Percentiles rank a stretch among this genome's conserved stretches.
Evolutionary conservation across 352 stramenopile genomes (phyloP).

Genomic region (Pythium insidiosum): DNA sequence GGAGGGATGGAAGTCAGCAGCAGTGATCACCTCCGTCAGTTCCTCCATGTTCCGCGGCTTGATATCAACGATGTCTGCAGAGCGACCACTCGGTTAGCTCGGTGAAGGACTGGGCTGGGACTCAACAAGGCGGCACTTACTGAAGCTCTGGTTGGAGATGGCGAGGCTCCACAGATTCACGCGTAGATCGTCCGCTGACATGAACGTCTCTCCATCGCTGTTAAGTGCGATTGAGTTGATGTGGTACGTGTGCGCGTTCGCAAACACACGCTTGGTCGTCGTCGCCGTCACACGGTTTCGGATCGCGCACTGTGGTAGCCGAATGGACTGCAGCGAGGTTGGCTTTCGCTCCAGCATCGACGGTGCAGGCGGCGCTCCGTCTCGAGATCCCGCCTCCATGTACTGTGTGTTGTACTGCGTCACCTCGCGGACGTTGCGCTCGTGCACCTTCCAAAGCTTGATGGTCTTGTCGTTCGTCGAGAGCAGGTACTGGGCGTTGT

Average conservation of each 20-base stretch:
- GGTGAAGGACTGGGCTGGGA: no score
- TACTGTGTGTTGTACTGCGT: slow-evolving; percentile 61
- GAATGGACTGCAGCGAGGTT: slow-evolving; percentile 27
- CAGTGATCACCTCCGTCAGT: slow-evolving; percentile 95
- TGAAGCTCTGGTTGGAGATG: slow-evolving; percentile 87
- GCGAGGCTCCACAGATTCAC: slow-evolving; percentile 96
- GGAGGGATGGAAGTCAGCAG: slow-evolving; percentile 90
- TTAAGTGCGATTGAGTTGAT: slow-evolving; percentile 95
- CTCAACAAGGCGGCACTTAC: slow-evolving; percentile 40
- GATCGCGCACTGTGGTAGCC: slow-evolving; percentile 41
- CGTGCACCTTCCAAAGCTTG: slow-evolving; percentile 94
- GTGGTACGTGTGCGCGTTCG: slow-evolving; percentile 95
- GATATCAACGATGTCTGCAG: slow-evolving; percentile 92
- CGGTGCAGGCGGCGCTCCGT: background rate
- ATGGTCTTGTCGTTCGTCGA: slow-evolving; percentile 98
- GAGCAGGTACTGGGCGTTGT: slow-evolving; percentile 90
- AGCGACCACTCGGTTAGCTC: no score
- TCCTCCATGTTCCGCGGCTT: slow-evolving; percentile 97
- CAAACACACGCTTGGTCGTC: slow-evolving; percentile 81
- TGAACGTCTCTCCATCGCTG: slow-evolving; percentile 93
- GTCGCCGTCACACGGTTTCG: slow-evolving; percentile 58
- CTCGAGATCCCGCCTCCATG: background rate
- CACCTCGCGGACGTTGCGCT: slow-evolving; percentile 68
- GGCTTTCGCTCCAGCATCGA: slow-evolving; percentile 2
- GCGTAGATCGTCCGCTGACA: slow-evolving; percentile 93